A percentile compares a stretch with the other conserved stretches of the same genome.
These are phyloP conservation scores for Xylariaceae sp. DNA, from an alignment of 2,329 filamentous ascomycete species.

Conservation along the genomic window DNA sequence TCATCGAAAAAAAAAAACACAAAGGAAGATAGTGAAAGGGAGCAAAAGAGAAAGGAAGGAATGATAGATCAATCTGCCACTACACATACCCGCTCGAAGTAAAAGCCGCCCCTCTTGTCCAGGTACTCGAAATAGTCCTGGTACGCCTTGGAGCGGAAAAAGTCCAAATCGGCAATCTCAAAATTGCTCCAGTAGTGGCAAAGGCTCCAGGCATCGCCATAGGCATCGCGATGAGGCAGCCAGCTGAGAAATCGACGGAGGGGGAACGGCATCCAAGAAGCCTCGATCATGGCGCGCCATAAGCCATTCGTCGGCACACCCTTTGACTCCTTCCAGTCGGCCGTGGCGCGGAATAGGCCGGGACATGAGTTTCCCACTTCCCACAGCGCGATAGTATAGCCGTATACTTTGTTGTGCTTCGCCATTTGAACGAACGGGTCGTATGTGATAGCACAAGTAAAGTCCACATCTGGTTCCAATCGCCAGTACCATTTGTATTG, in stretches of 20 bases:
- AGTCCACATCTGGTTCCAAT: constrained; percentile 52
- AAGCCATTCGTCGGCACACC: constrained; percentile 44
- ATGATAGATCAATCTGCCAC: background rate
- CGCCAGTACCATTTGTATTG: constrained; percentile 56
- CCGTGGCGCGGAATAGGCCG: constrained; percentile 48
- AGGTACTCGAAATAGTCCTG: constrained; percentile 49
- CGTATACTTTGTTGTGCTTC: constrained; percentile 50
- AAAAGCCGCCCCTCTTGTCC: constrained; percentile 51
- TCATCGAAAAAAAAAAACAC: background rate
- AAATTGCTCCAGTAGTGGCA: constrained; percentile 58
- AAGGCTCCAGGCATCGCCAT: constrained; percentile 50
- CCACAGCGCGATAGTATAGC: constrained; percentile 52
- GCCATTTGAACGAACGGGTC: constrained; percentile 55
- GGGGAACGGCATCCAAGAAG: constrained; percentile 51
- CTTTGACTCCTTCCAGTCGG: constrained; percentile 49
- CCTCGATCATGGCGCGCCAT: constrained; percentile 49
- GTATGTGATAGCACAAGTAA: constrained; percentile 53
- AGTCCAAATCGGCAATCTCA: constrained; percentile 53
- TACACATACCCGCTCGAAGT: constrained; percentile 48
- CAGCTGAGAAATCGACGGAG: constrained; percentile 46
- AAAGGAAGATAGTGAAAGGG: background rate
- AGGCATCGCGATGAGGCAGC: constrained; percentile 45
- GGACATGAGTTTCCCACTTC: constrained; percentile 51
- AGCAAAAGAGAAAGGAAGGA: background rate
- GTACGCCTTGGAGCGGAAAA: constrained; percentile 49